Base-by-base conservation (phyloP, 202 grass and related monocot genomes). In the Hordeum pubiflorum region DNA sequence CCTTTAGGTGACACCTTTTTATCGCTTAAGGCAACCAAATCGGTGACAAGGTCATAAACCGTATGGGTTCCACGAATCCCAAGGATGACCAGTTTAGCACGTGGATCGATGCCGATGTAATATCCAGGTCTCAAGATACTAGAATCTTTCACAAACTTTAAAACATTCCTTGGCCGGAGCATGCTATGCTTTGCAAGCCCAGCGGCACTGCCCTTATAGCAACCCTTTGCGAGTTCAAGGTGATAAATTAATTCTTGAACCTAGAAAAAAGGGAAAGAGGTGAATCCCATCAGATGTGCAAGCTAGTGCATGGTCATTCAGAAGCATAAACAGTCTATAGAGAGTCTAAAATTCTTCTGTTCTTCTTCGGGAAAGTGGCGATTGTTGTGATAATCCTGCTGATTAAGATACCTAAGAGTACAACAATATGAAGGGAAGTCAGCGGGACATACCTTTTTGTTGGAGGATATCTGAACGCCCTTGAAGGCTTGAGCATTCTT, bases 61-160 rank as follows among this genome's bases (percentile, higher is more conserved):
- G 87, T 95, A 87, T 95, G 90, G 73, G 96, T 98, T 21, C 96
- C 92, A 78, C 96, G 96, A 60, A 98, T 98, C 50, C 90, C 96
- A 40, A 98, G 85, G 61, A 98, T 87, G 55, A 98, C 88, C 73
- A 95, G 67, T 71, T 94, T 95, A 69, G 93, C 81, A 36, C 78
- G 74, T 10, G 82, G 88, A 46, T 98, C 92, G 21, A 98, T 77
- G 21, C 80, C 89, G 41, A 98, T 82, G 84, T 91, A 98, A 83
- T 95, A 98, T 63, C 90, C 96, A 78, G 96, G 90, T 43, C 92
- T 87, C 69, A 98, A 82, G 44, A 98, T 86, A 68, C 92, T 98
- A 9, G 96, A 93, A 59, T 91, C 87, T 76, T 95, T 93, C 64
- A 98, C 82, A 71, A 91, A 95, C 75, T 95, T 98, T 64, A 95